Evolutionary conservation across 129 eudicot species (phyloP), one percentile per base, ranked within the genome.

Genomic region (Deinandra increscens): DNA sequence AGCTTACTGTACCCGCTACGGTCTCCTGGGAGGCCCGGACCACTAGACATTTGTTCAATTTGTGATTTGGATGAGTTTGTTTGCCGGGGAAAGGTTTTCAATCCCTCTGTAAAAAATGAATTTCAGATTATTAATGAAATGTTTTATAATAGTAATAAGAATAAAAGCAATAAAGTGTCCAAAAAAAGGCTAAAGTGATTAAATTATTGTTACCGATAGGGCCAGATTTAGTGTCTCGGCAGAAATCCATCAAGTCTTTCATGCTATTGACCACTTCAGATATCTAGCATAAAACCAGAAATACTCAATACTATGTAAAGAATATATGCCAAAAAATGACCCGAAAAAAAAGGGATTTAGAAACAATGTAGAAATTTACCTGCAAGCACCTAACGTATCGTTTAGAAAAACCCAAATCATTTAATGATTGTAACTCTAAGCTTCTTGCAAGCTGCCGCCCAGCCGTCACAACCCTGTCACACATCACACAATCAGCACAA

Each of bases 191-290:
- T 62, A 62, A 62, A 62, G 6, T 62, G 48, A 4, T 19, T 12
- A 9, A 15, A 5, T 11, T 26, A 56, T 7, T 1, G n/a, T 77
- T 89, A 94, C 97, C 99, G 31, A 85, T 85, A 9, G 99, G 97
- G 55, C 99, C 99, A 43, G 75, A 74, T 83, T 94, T 89, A 58
- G 80, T 75, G 29, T 89, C 88, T 26, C 83, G 77, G 83, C 95
- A 86, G 78, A 85, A 89, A 69, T 89, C 99, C 89, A 89, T 89
- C 81, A 94, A 67, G 73, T 87, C 97, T 72, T 89, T 94, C 99
- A 89, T 94, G 81, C 91, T 89, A 80, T 78, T 87, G 76, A 89
- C 96, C 42, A 89, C 95, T 73, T 94, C 97, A 74, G 99, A 88
- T 78, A 94, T 89, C 99, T 89, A 88, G 29, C 41, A 79, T 53